Evolutionary conservation across 169 alveolate genomes (phyloP).

Genomic region (Cryptosporidium tyzzeri): DNA sequence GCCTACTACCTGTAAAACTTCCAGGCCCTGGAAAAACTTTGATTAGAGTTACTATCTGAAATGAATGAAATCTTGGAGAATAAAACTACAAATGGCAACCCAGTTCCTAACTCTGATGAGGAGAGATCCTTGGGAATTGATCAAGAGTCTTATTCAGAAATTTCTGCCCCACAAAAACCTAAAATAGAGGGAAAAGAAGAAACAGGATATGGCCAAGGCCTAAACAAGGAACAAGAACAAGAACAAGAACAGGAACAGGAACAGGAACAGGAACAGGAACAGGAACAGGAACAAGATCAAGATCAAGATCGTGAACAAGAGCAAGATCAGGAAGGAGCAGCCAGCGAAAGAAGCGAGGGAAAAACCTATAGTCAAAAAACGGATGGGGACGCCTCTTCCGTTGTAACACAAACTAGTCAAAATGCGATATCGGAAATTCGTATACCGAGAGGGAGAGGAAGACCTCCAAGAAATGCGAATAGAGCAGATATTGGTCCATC

Average conservation of each 20-base stretch:
- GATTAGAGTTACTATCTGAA: background rate
- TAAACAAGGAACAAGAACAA: background rate
- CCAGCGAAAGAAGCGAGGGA: background rate
- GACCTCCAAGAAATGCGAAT: conserved; percentile 71
- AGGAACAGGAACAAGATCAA: background rate
- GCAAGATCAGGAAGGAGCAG: background rate
- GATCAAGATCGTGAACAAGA: background rate
- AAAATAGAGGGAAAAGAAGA: background rate
- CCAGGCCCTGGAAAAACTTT: background rate
- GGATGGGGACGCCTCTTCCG: conserved; percentile 7
- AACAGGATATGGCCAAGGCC: background rate
- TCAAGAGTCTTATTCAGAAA: background rate
- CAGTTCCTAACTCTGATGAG: background rate
- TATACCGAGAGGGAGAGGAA: conserved; percentile 74
- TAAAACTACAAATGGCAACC: background rate
- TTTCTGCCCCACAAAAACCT: background rate
- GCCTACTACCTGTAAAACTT: background rate
- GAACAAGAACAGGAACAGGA: background rate
- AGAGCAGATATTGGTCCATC: conserved; percentile 70
- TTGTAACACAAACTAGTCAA: conserved; percentile 11
- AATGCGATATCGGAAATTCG: conserved; percentile 26
- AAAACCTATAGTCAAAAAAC: background rate
- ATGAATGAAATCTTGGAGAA: background rate
- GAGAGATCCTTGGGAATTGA: background rate
- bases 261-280: background rate